Percentiles rank a stretch among this genome's conserved stretches.
Conservation (phyloP, 768 basidiomycete species). For the Russula vinacea region DNA sequence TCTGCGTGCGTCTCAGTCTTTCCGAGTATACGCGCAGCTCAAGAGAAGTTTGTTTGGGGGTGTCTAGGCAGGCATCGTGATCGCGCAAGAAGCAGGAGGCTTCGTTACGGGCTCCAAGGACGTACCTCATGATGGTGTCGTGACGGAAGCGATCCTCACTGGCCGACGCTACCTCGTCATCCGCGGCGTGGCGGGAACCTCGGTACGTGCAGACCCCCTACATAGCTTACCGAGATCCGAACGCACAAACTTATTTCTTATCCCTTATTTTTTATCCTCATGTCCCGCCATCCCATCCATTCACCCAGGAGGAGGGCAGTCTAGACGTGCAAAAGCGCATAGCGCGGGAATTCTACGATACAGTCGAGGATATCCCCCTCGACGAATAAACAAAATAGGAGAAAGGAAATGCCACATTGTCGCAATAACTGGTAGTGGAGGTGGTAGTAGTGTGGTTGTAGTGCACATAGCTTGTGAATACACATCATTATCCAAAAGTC, state of each 20-base stretch:
- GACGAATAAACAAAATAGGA: conserved; percentile 35
- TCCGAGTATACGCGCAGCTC: background rate
- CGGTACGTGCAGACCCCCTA: conserved; percentile 38
- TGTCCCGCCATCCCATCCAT: background rate
- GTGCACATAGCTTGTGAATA: conserved; percentile 10
- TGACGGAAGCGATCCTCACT: conserved; percentile 65
- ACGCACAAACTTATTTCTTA: background rate
- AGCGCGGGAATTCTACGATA: conserved; percentile 82
- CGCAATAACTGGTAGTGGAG: background rate
- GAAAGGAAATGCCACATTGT: background rate
- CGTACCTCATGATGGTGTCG: conserved; percentile 42
- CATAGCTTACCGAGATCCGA: background rate
- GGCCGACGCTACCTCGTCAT: conserved; percentile 82
- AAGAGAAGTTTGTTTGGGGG: background rate
- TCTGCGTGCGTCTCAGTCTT: conserved; percentile 50
- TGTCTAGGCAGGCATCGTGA: conserved; percentile 75
- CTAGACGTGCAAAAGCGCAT: conserved; percentile 73
- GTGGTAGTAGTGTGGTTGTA: background rate
- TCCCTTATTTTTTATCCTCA: background rate
- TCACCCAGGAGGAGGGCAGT: conserved; percentile 53
- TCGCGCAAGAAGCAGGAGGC: conserved; percentile 86
- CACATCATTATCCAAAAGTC: conserved; percentile 15
- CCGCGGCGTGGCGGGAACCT: conserved; percentile 60
- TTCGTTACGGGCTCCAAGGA: conserved; percentile 68
- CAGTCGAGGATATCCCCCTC: conserved; percentile 59